Conservation (phyloP, 2,329 filamentous ascomycete genomes). For the Scleromitrula shiraiana region DNA sequence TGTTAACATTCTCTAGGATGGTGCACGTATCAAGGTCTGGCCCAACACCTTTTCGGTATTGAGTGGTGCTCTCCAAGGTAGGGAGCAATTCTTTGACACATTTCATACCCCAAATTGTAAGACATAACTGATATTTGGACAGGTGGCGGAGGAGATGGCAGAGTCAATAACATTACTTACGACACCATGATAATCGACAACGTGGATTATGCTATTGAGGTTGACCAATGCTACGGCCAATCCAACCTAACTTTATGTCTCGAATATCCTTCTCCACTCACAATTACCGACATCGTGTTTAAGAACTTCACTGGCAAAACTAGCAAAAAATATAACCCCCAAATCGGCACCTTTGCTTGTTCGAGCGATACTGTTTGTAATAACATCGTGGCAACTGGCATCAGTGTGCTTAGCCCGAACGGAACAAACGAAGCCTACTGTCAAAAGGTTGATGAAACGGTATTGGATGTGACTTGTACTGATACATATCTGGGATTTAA, state of each 20-base stretch:
- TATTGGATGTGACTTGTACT: conserved; percentile 32
- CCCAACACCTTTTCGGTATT: conserved; percentile 43
- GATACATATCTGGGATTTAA: conserved; percentile 24
- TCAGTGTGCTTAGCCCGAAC: conserved; percentile 40
- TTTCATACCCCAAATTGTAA: neutral
- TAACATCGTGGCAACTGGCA: conserved; percentile 40
- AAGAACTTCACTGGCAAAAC: conserved; percentile 49
- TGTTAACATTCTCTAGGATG: conserved; percentile 39
- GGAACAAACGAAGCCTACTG: conserved; percentile 38
- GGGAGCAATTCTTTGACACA: neutral
- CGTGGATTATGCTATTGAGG: conserved; percentile 56
- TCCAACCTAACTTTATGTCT: conserved; percentile 54
- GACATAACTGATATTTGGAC: neutral
- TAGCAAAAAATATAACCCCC: conserved; percentile 35
- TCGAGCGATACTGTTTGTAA: conserved; percentile 39
- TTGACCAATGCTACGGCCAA: conserved; percentile 60
- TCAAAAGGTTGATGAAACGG: conserved; percentile 34
- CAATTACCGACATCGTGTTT: conserved; percentile 48
- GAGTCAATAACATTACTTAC: conserved; percentile 60
- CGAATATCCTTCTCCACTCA: conserved; percentile 45
- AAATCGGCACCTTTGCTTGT: conserved; percentile 41
- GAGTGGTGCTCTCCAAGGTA: conserved; percentile 46
- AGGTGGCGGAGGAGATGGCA: conserved; percentile 55
- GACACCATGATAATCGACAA: conserved; percentile 52
- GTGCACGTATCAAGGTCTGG: conserved; percentile 69